Evolutionary conservation across 2,329 filamentous ascomycete genomes (phyloP).

Genomic region (Leptographium galeiforme): DNA sequence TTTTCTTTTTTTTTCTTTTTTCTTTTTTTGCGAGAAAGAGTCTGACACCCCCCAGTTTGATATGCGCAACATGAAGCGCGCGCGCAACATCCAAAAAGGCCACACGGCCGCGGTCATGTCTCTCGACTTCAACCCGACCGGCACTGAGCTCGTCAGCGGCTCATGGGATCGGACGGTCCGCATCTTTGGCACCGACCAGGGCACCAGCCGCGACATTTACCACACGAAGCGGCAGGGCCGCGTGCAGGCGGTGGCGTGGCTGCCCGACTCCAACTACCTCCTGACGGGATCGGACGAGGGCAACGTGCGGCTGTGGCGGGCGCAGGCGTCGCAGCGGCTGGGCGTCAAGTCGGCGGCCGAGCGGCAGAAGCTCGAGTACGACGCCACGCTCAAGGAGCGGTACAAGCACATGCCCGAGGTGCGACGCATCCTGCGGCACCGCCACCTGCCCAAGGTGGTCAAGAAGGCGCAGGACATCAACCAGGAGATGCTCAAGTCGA

Average conservation of each 20-base stretch:
- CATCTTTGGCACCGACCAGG: constrained; percentile 66
- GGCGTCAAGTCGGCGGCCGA: constrained; percentile 79
- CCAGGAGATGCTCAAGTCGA: constrained; percentile 68
- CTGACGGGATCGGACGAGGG: constrained; percentile 89
- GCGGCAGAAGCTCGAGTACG: constrained; percentile 81
- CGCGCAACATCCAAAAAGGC: constrained; percentile 14
- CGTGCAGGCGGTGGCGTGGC: constrained; percentile 42
- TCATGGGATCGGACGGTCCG: constrained; percentile 82
- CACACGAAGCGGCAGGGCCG: constrained; percentile 97
- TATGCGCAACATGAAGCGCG: constrained; percentile 42
- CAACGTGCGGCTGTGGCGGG: constrained; percentile 74
- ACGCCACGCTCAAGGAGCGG: constrained; percentile 66
- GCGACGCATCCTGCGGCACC: constrained; percentile 74
- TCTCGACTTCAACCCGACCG: constrained; percentile 87
- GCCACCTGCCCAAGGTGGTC: constrained; percentile 80
- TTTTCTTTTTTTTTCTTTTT: too few species aligned
- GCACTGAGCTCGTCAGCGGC: constrained; percentile 82
- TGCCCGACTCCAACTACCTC: constrained; percentile 79
- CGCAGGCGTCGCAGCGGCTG: constrained; percentile 68
- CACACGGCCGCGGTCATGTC: constrained; percentile 70
- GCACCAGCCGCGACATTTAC: constrained; percentile 85
- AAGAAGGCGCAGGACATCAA: constrained; percentile 98
- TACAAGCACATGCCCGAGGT: constrained; percentile 97
- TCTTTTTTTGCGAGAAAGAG: too few species aligned
- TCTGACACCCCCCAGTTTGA: constrained; percentile 46